Base-by-base conservation (phyloP, 1,284 basidiomycete species). In the Naganishia sp. region DNA sequence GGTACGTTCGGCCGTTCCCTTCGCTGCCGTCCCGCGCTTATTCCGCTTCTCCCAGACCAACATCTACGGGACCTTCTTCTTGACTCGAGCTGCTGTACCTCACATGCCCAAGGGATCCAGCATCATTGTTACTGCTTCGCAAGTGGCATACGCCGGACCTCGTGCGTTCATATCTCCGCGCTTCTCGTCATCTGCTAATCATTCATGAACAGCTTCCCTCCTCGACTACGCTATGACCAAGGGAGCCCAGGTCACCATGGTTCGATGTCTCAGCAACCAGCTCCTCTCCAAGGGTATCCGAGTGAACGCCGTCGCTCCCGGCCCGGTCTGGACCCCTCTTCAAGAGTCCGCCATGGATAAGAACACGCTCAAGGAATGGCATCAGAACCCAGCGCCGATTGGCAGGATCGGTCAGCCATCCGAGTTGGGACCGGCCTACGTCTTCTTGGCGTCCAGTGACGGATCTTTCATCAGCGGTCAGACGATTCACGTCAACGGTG, bases 111-210 rank as follows among this genome's bases (percentile, higher is more conserved):
- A 84, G 43, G 86, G 87, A 3, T 79, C 82, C 3, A 80, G 80
- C 44, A 87, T 88, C 75, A 86, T 88, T 80, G 86, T 86, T 75
- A 85, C 85, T 6, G 82, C 85, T 6, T 85, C 83, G 11, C 86
- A 88, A 44, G 85, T 85, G 0, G 85, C 86, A 3, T 86, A 86
- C 78, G 82, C 83, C 56, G 69, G 78, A 69, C 75, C 78, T 21
- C 74, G 76, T 72, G 68, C 71, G 45, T 73, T 67, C 28, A 59
- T 63, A 65, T 2, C 25, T n/a, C 28, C 10, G 44, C 71, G 28
- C 76, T 78, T 76, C 78, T 1, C 43, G 3, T 3, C 31, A 9
- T 25, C 23, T 31, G 75, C 73, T 64, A 76, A 33, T 73, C 11
- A 75, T 28, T 73, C 77, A 65, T 74, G 74, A 6, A 76, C 76